These are phyloP conservation scores for Echinosophora koreensis DNA, from an alignment of 306 rosid genomes.

Conservation along the genomic window DNA sequence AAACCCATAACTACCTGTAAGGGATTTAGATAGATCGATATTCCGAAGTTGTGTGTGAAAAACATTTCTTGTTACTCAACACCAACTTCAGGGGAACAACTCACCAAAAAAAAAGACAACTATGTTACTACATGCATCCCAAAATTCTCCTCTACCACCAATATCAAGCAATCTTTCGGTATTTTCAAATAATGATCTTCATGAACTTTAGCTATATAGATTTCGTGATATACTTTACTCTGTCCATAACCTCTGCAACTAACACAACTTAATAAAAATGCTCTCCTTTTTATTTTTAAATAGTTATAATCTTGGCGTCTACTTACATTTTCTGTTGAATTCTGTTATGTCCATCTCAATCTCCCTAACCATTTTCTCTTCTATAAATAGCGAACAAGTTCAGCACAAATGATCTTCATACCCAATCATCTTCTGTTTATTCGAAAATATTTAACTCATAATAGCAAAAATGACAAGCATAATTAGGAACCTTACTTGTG, in stretches of 20 bases:
- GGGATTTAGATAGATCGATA: not conserved
- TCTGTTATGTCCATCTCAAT: conserved; percentile 5
- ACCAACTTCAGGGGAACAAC: not conserved
- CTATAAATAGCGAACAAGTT: conserved; percentile 32
- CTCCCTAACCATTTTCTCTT: not conserved
- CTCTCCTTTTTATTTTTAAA: not conserved
- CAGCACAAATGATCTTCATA: conserved; percentile 15
- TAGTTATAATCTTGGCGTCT: conserved; percentile 37
- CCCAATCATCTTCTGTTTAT: not conserved
- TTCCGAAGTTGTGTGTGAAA: conserved; percentile 1
- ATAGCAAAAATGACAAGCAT: conserved; percentile 24
- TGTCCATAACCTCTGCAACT: conserved; percentile 41
- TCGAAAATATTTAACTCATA: not conserved
- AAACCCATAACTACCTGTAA: not conserved
- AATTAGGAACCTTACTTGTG: conserved; percentile 9
- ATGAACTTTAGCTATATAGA: conserved; percentile 9
- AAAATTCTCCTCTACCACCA: conserved; percentile 8
- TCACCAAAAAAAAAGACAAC: not conserved
- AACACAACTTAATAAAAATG: conserved; percentile 38
- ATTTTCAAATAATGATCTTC: conserved; percentile 12
- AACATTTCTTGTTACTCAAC: conserved; percentile 27
- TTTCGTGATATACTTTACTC: not conserved
- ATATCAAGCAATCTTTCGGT: conserved; percentile 8
- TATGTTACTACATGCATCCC: not conserved
- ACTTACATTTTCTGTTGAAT: conserved; percentile 2